Base-by-base conservation (phyloP, 2,329 filamentous ascomycete genomes). In the Epichloe hybrida region DNA sequence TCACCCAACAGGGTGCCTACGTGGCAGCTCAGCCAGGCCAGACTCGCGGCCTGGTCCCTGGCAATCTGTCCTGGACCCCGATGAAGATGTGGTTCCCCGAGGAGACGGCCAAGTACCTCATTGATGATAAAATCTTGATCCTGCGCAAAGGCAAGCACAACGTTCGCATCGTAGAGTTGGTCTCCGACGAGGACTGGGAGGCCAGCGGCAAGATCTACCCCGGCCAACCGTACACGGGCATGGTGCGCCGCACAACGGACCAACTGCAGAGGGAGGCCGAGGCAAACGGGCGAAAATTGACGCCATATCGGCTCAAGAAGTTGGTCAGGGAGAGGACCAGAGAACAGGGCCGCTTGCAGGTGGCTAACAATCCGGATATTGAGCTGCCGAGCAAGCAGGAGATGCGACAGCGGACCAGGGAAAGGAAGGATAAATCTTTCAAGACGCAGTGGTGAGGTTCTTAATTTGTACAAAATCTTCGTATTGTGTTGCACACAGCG, bases 111-210 rank as follows among this genome's bases (percentile, higher is more conserved):
- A 76, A 79, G 50, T 85, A 75, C 59, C 67, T 84, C 50, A 74
- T 87, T 17, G 77, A 81, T 54, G 77, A 63, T 51, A 71, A 74
- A 55, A 57, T 83, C 45, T 67, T 84, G 55, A 73, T 84, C 57
- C 67, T 84, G 49, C 77, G 81, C 55, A 79, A 74, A 60, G 80
- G 80, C 56, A 83, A 81, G 67, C 75, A 81, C 64, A 80, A 82
- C 54, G 64, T 84, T 44, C 75, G 79, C 44, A 72, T 83, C 55
- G 70, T 84, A 48, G 70, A 82, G 64, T 69, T 84, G 54, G 68
- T 84, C 34, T 68, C 65, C 54, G 77, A 84, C 59, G 68, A 76
- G 45, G 73, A 73, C 53, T 82, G 75, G 71, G 58, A 64, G 41
- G 59, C 56, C 4, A 72, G 69, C 51, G 77, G 77, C 31, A 52